Conservation (phyloP, 768 basidiomycete species). For the Lentinus brumalis region DNA sequence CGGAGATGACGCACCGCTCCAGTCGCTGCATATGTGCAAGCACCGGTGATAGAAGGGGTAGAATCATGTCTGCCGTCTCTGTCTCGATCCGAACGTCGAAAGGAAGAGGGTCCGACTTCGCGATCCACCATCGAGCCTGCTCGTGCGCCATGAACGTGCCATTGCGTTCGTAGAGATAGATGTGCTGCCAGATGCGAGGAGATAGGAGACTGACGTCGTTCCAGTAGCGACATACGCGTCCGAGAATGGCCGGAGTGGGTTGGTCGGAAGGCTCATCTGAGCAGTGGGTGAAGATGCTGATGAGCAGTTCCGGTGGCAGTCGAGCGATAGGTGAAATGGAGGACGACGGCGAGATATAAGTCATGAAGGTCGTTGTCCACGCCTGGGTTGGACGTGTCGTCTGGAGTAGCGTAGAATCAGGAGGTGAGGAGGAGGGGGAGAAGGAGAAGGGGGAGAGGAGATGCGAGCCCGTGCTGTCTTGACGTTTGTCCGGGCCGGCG, state of each 20-base stretch:
- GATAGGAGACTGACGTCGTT: constrained; percentile 51
- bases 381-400: not conserved
- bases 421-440: not conserved
- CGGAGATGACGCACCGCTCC: constrained; percentile 50
- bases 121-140: constrained; percentile 57
- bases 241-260: constrained; percentile 51
- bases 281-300: constrained; percentile 50
- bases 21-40: constrained; percentile 60
- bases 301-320: constrained; percentile 24
- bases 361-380: constrained; percentile 14
- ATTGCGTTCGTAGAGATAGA: constrained; percentile 51
- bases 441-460: not conserved
- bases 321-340: constrained; percentile 5
- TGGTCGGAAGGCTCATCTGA: constrained; percentile 37
- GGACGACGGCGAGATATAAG: not conserved
- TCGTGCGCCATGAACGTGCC: constrained; percentile 41
- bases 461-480: not conserved
- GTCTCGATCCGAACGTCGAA: constrained; percentile 61
- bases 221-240: constrained; percentile 63
- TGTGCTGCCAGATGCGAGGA: constrained; percentile 62
- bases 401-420: no score
- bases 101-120: constrained; percentile 52
- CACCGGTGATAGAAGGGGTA: constrained; percentile 67
- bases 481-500: not conserved
- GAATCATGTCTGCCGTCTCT: constrained; percentile 49